A percentile compares a stretch with the other conserved stretches of the same genome.
Evolutionary conservation across 352 stramenopile species (phyloP).

Genomic region (Peronospora farinosa): DNA sequence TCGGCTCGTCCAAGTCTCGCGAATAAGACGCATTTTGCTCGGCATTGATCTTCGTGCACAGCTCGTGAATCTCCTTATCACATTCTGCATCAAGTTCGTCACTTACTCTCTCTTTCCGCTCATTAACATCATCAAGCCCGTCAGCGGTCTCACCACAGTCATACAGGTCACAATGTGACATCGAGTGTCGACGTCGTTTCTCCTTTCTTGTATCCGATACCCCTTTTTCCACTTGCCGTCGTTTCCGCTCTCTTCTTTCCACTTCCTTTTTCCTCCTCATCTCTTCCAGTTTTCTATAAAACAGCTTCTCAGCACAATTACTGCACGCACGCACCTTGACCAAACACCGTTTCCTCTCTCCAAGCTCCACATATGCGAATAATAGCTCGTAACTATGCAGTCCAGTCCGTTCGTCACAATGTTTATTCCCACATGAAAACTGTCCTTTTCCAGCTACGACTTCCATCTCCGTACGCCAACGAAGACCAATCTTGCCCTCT

Average conservation of each 20-base stretch:
- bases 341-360: slow-evolving; percentile 55
- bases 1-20: neutral
- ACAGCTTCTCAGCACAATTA: slow-evolving; percentile 58
- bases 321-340: slow-evolving; percentile 75
- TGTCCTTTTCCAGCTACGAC: slow-evolving; percentile 74
- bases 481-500: slow-evolving; percentile 62
- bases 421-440: slow-evolving; percentile 71
- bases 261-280: slow-evolving; percentile 15
- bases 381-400: slow-evolving; percentile 77
- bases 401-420: slow-evolving; percentile 36
- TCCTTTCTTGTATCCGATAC: slow-evolving; percentile 11
- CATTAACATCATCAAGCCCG: neutral
- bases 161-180: slow-evolving; percentile 1
- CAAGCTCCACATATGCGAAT: slow-evolving; percentile 70
- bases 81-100: neutral
- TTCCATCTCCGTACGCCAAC: slow-evolving; percentile 75
- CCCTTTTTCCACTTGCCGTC: slow-evolving; percentile 8
- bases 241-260: slow-evolving; percentile 13
- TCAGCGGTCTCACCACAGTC: neutral
- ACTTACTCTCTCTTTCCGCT: neutral
- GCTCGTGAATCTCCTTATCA: slow-evolving; percentile 20
- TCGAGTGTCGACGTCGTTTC: slow-evolving; percentile 10
- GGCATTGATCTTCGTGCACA: slow-evolving; percentile 35
- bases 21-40: slow-evolving; percentile 18
- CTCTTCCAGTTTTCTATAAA: slow-evolving; percentile 51